Percentiles rank a stretch among this genome's conserved stretches.
Conservation (phyloP, 2,329 filamentous ascomycete genomes). For the Pyricularia grisea region DNA sequence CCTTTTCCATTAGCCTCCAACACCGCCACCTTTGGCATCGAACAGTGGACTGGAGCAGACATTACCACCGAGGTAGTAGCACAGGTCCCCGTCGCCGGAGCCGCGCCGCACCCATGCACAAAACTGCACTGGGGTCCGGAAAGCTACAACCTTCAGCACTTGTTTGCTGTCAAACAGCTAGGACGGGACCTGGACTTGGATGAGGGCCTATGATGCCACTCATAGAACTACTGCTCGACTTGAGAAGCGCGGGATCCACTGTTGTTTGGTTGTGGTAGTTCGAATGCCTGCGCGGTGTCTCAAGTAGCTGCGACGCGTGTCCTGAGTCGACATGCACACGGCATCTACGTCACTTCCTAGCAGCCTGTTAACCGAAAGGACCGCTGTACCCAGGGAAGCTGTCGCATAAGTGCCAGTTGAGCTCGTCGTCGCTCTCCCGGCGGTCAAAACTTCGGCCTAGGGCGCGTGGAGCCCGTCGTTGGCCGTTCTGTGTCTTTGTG, state of each 20-base stretch:
- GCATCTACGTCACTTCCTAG: too few species aligned
- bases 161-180: not conserved
- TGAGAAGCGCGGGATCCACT: not conserved
- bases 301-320: too few species aligned
- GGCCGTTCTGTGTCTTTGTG: not conserved
- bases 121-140: not conserved
- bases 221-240: too few species aligned
- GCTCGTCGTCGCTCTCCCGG: not conserved
- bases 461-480: not conserved
- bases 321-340: too few species aligned
- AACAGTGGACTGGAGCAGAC: not conserved
- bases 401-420: not conserved
- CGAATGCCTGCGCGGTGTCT: not conserved
- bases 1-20: not conserved
- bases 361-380: not conserved
- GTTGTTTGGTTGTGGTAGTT: not conserved
- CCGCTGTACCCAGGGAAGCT: not conserved
- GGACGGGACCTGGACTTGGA: not conserved
- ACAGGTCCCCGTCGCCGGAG: not conserved
- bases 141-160: not conserved
- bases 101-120: not conserved
- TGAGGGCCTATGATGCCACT: not conserved
- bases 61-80: not conserved
- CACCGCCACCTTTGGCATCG: not conserved
- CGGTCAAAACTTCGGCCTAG: not conserved